Evolutionary conservation across 2,329 filamentous ascomycete genomes (phyloP), one percentile per base, ranked within the genome.

Genomic region (Grosmannia clavigera): DNA sequence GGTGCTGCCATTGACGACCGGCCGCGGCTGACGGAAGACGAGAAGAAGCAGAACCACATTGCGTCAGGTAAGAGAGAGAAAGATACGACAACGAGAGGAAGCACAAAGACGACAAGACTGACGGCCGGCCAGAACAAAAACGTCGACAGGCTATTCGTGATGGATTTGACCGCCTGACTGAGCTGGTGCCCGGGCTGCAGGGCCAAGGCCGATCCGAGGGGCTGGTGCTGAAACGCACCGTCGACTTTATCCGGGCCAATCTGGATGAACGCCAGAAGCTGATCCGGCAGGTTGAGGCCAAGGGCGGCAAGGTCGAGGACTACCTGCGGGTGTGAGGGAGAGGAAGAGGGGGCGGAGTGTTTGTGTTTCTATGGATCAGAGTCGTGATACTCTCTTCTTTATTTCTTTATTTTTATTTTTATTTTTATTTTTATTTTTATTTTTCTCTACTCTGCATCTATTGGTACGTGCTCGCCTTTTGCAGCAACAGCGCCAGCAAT

Each of bases 141-240:
- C 67, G 71, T 2, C 68, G 71, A 3, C 65, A 68, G 55, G 88
- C 87, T 16, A 95, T 96, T 65, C 81, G 91, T 55, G 84, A 89
- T 61, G 89, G 88, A 60, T 95, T 95, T 70, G 90, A 95, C 71
- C 81, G 85, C 40, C 80, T 96, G 31, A 88, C 88, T 19, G 82
- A 85, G 58, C 79, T 95, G 38, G 89, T 95, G 1, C 91, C 91
- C 0, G 90, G 88, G 0, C 78, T 95, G 58, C 82, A 89, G 67
- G 91, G 91, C 0, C 87, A 92, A 68, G 91, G 88, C 1, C 84
- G 90, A 54, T 94, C 89, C 64, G 91, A 96, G 71, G 89, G 88
- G 33, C 78, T 90, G 22, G 90, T 96, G n/a, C 77, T 96, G 27
- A 83, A 85, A 64, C 81, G 81, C 64, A 87, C 86, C 0, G 81